phyloP scores from a whole-genome alignment of 2,329 filamentous ascomycete species.

The Pestalotiopsis sp. region DNA sequence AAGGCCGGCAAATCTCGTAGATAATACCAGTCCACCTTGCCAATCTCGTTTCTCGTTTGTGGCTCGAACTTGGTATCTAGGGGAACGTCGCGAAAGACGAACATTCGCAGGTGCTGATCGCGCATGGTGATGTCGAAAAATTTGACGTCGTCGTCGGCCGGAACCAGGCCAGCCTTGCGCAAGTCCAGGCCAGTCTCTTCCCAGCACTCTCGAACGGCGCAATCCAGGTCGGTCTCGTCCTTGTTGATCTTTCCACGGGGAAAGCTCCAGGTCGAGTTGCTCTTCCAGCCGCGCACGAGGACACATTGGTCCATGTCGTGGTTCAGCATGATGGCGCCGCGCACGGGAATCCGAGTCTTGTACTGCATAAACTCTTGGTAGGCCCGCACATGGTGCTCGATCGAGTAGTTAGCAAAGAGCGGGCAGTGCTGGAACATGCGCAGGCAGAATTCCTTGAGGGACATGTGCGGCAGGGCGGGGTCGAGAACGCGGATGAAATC shows the following conservation, averaged over 20 bases:
- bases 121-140: conserved; percentile 87
- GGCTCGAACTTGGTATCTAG: conserved; percentile 88
- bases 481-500: conserved; percentile 95
- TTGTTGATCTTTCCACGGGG: conserved; percentile 98
- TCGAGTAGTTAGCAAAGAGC: conserved; percentile 78
- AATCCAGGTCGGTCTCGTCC: conserved; percentile 90
- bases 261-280: conserved; percentile 94
- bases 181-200: conserved; percentile 95
- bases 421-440: conserved; percentile 95
- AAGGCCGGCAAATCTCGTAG: conserved; percentile 85
- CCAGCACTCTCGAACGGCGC: conserved; percentile 90
- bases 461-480: conserved; percentile 81
- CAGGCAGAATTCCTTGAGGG: conserved; percentile 81
- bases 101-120: conserved; percentile 90
- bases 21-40: conserved; percentile 94
- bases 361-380: conserved; percentile 93
- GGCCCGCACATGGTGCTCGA: conserved; percentile 75
- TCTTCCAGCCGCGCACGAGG: conserved; percentile 97
- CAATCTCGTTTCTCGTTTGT: conserved; percentile 93
- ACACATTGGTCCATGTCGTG: conserved; percentile 92
- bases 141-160: conserved; percentile 71
- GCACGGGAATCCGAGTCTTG: conserved; percentile 91
- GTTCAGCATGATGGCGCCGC: conserved; percentile 92
- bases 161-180: conserved; percentile 72
- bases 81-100: conserved; percentile 86